Percentiles rank a stretch among this genome's conserved stretches.
Evolutionary conservation across 257 asterid species (phyloP).

Genomic region (Fraxinus excelsior): DNA sequence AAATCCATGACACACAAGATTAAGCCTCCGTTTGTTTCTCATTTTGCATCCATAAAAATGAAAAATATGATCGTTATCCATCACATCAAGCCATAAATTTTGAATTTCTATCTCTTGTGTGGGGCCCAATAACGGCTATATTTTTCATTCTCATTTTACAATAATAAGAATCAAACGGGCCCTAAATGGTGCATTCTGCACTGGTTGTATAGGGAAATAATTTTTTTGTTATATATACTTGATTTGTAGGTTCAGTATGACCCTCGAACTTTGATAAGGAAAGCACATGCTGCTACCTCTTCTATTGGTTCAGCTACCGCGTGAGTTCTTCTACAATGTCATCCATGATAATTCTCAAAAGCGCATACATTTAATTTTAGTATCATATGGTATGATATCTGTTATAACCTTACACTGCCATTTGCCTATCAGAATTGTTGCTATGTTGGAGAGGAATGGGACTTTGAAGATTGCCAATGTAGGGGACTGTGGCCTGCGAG

Average conservation of each 20-base stretch:
- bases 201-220: not conserved
- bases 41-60: no score
- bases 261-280: conserved; percentile 71
- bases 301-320: conserved; percentile 83
- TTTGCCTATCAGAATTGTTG: conserved; percentile 57
- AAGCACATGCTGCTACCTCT: conserved; percentile 83
- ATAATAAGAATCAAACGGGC: no score
- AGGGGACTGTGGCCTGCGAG: conserved; percentile 84
- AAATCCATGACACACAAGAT: not conserved
- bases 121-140: no score
- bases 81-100: no score
- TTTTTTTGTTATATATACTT: not conserved
- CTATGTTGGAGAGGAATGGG: conserved; percentile 79
- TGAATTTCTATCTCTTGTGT: no score
- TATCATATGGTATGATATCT: not conserved
- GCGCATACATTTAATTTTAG: not conserved
- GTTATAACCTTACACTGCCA: not conserved
- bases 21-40: no score
- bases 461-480: conserved; percentile 70
- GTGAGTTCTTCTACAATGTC: conserved; percentile 42
- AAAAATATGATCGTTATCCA: no score
- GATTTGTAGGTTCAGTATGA: conserved; percentile 60
- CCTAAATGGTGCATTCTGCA: not conserved
- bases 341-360: not conserved
- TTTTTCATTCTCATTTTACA: no score